phyloP scores from a whole-genome alignment of 805 yeast genomes.

The Yarrowia keelungensis region DNA sequence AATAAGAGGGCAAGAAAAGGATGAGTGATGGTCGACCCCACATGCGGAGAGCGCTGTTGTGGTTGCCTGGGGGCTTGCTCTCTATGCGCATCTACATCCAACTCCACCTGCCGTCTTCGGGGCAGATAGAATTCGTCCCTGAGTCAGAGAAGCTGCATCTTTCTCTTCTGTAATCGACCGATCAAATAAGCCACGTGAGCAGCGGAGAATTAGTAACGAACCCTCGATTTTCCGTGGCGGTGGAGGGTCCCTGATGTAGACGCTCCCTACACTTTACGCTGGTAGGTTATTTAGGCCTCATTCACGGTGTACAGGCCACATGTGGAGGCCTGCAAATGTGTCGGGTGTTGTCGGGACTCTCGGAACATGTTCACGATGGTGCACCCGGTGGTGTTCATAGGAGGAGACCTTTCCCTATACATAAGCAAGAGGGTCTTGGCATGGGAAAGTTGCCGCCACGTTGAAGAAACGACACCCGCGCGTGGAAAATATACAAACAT shows the following conservation, averaged over 20 bases:
- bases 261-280: too few species aligned
- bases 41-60: background rate
- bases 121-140: constrained; percentile 27
- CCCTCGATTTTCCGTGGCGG: too few species aligned
- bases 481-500: too few species aligned
- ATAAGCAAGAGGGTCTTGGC: constrained; percentile 10
- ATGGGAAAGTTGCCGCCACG: constrained; percentile 14
- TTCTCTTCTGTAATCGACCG: constrained; percentile 6
- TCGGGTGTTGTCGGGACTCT: constrained; percentile 23
- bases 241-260: too few species aligned
- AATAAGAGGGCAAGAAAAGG: constrained; percentile 7
- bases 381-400: background rate
- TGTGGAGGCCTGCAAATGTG: constrained; percentile 14
- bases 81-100: background rate
- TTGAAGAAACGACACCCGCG: constrained; percentile 11
- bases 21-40: background rate
- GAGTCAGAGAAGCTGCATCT: constrained; percentile 34
- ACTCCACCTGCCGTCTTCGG: background rate
- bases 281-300: too few species aligned
- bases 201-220: background rate
- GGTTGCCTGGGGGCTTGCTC: background rate
- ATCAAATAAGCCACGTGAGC: constrained; percentile 21
- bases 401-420: constrained; percentile 1
- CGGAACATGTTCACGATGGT: background rate
- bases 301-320: background rate